These are phyloP conservation scores for Suillus cothurnatus DNA, from an alignment of 768 basidiomycete species.

Conservation along the genomic window DNA sequence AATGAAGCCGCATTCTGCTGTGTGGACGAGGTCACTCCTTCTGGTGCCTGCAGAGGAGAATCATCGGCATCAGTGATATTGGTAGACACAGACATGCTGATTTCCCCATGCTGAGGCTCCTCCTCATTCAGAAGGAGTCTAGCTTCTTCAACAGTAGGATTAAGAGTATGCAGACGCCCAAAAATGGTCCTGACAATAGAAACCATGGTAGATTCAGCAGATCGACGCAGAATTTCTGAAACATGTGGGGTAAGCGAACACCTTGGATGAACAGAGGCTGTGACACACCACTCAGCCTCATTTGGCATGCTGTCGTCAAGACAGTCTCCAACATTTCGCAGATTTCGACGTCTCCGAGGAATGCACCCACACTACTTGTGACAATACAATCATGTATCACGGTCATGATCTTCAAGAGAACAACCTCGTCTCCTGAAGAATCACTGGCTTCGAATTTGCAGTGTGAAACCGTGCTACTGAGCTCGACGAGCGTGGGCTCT, in stretches of 20 bases:
- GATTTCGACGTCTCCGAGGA: conserved; percentile 88
- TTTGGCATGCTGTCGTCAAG: conserved; percentile 94
- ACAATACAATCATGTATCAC: conserved; percentile 87
- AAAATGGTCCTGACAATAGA: conserved; percentile 84
- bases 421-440: conserved; percentile 96
- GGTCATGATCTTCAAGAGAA: conserved; percentile 87
- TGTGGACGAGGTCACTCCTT: conserved; percentile 16
- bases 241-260: conserved; percentile 19
- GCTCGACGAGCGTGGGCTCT: conserved; percentile 70
- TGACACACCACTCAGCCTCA: conserved; percentile 87
- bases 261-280: conserved; percentile 9
- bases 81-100: conserved; percentile 60
- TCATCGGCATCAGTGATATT: conserved; percentile 29
- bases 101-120: conserved; percentile 55
- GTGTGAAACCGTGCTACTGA: conserved; percentile 89
- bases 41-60: conserved; percentile 7
- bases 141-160: conserved; percentile 68
- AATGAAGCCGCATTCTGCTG: conserved; percentile 14
- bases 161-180: conserved; percentile 63
- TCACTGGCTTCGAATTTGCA: conserved; percentile 99
- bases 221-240: conserved; percentile 82
- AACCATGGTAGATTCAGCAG: conserved; percentile 90
- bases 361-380: conserved; percentile 59
- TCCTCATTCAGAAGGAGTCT: conserved; percentile 56
- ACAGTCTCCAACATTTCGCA: conserved; percentile 99